Evolutionary conservation across 2,329 filamentous ascomycete species (phyloP).

Genomic region (Parafenestella ontariensis): DNA sequence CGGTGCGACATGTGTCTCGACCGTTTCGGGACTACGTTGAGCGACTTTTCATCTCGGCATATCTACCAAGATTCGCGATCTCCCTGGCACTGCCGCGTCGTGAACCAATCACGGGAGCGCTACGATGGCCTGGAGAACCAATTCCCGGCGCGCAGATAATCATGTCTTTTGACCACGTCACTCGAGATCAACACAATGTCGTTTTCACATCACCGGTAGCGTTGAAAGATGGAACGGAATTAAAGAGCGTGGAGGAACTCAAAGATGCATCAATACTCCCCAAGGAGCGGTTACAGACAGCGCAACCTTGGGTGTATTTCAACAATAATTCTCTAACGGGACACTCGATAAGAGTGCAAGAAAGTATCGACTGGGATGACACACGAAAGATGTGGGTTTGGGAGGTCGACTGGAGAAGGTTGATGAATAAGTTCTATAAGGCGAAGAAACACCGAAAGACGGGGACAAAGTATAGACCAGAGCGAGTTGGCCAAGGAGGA

Average conservation of each 20-base stretch:
- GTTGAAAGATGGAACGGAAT: slow-evolving; percentile 2
- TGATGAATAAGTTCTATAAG: slow-evolving; percentile 24
- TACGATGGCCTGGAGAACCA: slow-evolving; percentile 16
- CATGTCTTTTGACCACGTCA: slow-evolving; percentile 11
- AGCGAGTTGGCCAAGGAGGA: neutral
- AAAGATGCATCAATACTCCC: slow-evolving; percentile 12
- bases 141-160: slow-evolving; percentile 18
- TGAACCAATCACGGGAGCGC: slow-evolving; percentile 20
- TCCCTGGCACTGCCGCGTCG: slow-evolving; percentile 27
- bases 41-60: slow-evolving; percentile 20
- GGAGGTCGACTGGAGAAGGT: slow-evolving; percentile 25
- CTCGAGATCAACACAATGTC: neutral
- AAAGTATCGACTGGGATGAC: slow-evolving; percentile 26
- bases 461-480: neutral
- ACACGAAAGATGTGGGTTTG: slow-evolving; percentile 25
- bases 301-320: slow-evolving; percentile 25
- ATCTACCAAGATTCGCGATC: slow-evolving; percentile 16
- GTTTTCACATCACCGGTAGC: slow-evolving; percentile 15
- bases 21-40: slow-evolving; percentile 23
- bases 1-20: slow-evolving; percentile 24
- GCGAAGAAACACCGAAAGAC: slow-evolving; percentile 9
- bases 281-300: slow-evolving; percentile 24
- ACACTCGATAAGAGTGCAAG: slow-evolving; percentile 7
- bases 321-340: slow-evolving; percentile 20
- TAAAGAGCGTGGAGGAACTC: slow-evolving; percentile 21